phyloP scores from a whole-genome alignment of 176 grass and related monocot species.

The Calamus simplicifolius region DNA sequence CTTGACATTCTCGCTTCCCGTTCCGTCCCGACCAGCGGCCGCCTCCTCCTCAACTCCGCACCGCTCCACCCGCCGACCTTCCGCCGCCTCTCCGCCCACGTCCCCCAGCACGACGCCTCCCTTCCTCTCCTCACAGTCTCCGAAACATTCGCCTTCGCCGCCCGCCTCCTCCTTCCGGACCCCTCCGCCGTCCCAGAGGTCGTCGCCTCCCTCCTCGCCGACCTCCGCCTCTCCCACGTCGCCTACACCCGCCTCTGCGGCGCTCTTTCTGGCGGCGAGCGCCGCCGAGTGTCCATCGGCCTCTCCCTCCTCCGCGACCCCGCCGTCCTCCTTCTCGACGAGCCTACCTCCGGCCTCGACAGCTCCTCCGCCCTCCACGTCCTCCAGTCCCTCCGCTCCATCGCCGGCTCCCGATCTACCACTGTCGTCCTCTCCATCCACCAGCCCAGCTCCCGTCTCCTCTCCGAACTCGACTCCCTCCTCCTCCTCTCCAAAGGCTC shows the following conservation, averaged over 20 bases:
- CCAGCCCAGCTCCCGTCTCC: conserved; percentile 80
- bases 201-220: conserved; percentile 35
- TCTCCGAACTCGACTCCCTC: conserved; percentile 74
- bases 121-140: conserved; percentile 74
- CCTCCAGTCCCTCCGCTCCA: conserved; percentile 58
- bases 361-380: conserved; percentile 72
- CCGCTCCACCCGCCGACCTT: conserved; percentile 52
- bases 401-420: conserved; percentile 39
- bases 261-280: conserved; percentile 68
- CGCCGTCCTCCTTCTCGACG: conserved; percentile 82
- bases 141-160: conserved; percentile 82
- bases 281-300: conserved; percentile 84
- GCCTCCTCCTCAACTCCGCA: conserved; percentile 52
- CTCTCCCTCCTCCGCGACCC: conserved; percentile 65
- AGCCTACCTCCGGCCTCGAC: conserved; percentile 84
- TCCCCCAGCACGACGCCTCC: conserved; percentile 62
- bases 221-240: conserved; percentile 57
- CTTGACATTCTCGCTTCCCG: conserved; percentile 83
- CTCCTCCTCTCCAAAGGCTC: conserved; percentile 75
- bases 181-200: neutral
- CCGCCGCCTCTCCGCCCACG: conserved; percentile 67
- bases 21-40: conserved; percentile 45
- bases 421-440: conserved; percentile 85
- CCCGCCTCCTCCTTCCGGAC: conserved; percentile 41
- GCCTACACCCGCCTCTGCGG: conserved; percentile 60